Base-by-base conservation (phyloP, 2,329 filamentous ascomycete genomes). In the Fusarium phyllophilum region DNA sequence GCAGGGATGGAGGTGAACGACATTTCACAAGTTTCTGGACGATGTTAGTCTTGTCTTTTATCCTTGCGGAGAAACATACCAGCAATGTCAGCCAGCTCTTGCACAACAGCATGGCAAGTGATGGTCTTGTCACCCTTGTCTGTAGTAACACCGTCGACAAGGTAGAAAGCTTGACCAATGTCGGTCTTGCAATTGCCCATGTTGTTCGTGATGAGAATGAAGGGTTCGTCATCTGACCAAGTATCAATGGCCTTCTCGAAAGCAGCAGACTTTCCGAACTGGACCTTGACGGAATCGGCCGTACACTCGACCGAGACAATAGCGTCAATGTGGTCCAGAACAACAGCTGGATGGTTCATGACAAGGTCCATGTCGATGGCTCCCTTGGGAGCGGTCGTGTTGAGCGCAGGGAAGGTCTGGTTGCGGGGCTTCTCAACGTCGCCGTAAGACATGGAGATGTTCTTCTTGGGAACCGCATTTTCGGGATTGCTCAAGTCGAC, bases 301-400 rank as follows among this genome's bases (percentile, higher is more conserved):
- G 63, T 31, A 8, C 65, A 68, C 11, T 68, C 45, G 1, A 68
- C 65, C 0, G 65, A 68, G 2, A 44, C 42, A 13, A 68, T 52
- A 3, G 63, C 65, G 2, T 68, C 65, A 6, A 68, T 68, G 20
- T 68, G 59, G 8, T 68, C 65, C 1, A 68, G 38, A 11, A 68
- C 45, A n/a, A 68, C 63, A 38, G 65, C 65, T 8, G 65, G 65
- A 24, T 68, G 65, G 24, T 68, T 68, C 65, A 68, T 68, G 5
- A 68, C 45, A 0, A 68, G 65, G 22, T 68, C 54, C 54, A 68
- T 68, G 2, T 68, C 63, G 2, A 68, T 68, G 1, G 65, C 33
- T 1, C 65, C 63, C 22, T 41, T 68, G 0, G 52, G 63, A 1
- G 39, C 52, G 3, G 65, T 52, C 3, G 39, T 52, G 11, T 33